These are phyloP conservation scores for Allium cepa DNA, from an alignment of 106 monocot genomes.

Conservation along the genomic window DNA sequence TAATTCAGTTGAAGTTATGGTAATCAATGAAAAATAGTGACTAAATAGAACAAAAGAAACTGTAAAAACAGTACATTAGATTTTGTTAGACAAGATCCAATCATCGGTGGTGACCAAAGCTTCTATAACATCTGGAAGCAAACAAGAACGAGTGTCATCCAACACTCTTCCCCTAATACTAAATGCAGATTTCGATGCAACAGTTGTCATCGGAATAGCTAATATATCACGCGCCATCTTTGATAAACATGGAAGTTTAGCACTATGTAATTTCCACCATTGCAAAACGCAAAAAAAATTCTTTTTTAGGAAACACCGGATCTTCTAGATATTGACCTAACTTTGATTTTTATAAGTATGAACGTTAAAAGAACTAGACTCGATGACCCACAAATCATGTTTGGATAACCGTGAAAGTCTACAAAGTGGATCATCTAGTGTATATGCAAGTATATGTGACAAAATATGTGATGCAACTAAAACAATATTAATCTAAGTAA, in stretches of 20 bases:
- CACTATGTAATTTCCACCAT: too few species aligned
- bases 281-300: too few species aligned
- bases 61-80: too few species aligned
- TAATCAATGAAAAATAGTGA: too few species aligned
- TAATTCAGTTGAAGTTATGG: too few species aligned
- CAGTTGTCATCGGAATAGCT: background rate
- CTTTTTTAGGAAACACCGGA: too few species aligned
- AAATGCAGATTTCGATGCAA: background rate
- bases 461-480: too few species aligned
- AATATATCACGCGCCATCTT: conserved; percentile 3
- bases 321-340: background rate
- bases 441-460: too few species aligned
- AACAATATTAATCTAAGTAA: too few species aligned
- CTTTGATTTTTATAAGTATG: background rate
- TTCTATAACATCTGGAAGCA: background rate
- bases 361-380: background rate
- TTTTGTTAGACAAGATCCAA: background rate
- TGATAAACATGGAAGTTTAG: too few species aligned
- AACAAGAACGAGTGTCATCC: background rate
- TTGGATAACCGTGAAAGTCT: background rate
- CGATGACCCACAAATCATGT: background rate
- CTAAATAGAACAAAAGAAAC: too few species aligned
- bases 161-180: background rate
- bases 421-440: too few species aligned
- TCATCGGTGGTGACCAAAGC: background rate